Conservation (phyloP, 2,329 filamentous ascomycete genomes). For the Bimuria novae-zelandiae region DNA sequence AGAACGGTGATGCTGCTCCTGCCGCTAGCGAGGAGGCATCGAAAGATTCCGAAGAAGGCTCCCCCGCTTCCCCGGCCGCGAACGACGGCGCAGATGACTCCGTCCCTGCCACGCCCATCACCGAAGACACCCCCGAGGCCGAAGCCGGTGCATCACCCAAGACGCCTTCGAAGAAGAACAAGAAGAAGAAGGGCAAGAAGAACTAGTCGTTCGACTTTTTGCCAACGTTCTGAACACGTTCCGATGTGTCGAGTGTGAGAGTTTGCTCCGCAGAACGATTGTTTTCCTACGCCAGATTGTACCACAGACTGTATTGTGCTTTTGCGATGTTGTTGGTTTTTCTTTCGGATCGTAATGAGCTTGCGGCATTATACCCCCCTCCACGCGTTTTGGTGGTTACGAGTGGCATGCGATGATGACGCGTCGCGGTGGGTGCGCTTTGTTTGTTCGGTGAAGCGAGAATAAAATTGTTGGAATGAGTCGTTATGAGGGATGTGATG, state of each 20-base stretch:
- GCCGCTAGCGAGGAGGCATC: background rate
- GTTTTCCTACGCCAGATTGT: background rate
- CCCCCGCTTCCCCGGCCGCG: background rate
- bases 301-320: background rate
- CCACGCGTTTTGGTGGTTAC: background rate
- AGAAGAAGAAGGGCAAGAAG: constrained; percentile 8
- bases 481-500: no score
- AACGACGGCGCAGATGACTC: background rate
- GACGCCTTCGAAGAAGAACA: background rate
- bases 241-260: background rate
- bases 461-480: no score
- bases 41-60: background rate
- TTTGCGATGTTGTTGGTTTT: background rate
- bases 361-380: background rate
- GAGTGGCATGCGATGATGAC: background rate
- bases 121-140: constrained; percentile 1
- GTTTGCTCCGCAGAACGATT: background rate
- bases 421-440: background rate
- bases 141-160: background rate
- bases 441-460: background rate
- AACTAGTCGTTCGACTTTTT: background rate
- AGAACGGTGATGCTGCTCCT: background rate
- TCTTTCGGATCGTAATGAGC: background rate
- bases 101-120: background rate
- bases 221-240: background rate